These are phyloP conservation scores for Astragalus membranaceus DNA, from an alignment of 306 rosid species.

Conservation along the genomic window DNA sequence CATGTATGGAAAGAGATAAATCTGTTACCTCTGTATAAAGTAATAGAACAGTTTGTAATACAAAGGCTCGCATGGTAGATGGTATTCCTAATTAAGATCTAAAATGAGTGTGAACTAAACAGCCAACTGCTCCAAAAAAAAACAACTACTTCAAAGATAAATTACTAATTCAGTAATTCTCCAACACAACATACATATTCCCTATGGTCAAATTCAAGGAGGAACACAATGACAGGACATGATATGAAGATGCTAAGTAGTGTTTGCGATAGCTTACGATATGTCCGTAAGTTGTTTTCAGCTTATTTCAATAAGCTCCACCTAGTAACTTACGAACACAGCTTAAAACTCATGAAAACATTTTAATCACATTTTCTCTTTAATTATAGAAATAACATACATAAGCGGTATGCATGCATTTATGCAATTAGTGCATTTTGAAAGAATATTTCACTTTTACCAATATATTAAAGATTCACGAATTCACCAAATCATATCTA, in stretches of 20 bases:
- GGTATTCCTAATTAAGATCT: constrained; percentile 14
- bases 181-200: neutral
- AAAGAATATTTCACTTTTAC: constrained; percentile 2
- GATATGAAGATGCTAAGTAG: neutral
- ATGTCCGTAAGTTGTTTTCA: too few species aligned
- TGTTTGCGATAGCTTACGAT: too few species aligned
- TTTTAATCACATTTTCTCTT: too few species aligned
- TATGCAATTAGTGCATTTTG: neutral
- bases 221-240: neutral
- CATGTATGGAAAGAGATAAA: constrained; percentile 6
- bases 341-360: too few species aligned
- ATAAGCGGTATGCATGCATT: too few species aligned
- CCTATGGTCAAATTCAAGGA: constrained; percentile 15
- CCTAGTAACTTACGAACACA: too few species aligned
- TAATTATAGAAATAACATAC: too few species aligned
- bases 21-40: neutral
- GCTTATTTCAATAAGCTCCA: too few species aligned
- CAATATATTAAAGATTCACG: neutral
- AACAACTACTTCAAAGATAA: neutral
- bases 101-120: neutral
- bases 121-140: neutral
- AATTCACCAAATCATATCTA: neutral
- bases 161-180: neutral
- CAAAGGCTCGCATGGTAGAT: neutral
- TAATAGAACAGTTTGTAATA: neutral